Evolutionary conservation across 31 red algal genomes (phyloP), one percentile per base, ranked within the genome.

Genomic region (Porphyra umbilicalis): DNA sequence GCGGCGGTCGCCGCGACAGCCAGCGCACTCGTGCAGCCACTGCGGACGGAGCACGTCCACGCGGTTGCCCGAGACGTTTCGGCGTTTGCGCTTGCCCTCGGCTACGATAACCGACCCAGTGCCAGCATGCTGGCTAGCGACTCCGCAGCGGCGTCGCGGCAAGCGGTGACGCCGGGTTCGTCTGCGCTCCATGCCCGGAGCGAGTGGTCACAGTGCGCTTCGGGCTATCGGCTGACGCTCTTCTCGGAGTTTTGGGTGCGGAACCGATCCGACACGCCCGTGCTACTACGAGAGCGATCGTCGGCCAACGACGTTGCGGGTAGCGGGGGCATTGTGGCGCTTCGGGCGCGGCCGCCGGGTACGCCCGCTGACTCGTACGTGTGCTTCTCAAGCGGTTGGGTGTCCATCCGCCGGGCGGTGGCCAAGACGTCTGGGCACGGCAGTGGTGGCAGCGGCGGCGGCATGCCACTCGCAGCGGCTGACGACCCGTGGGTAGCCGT

Each of bases 221-320:
- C 77, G 13, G 77, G 77, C 35, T 36, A 36, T 29, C 77, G 77
- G 20, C 35, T 71, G 2, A 71, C 57, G 25, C 35, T 96, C 75
- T 92, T 42, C 37, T 84, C 93, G 18, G 86, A 87, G 34, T 85
- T 89, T 35, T 96, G 93, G 93, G 80, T 96, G 8, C 80, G 93
- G 38, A 96, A 96, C 84, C 30, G 93, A 37, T 92, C 89, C 33
- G 90, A 92, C 77, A 81, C 82, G 37, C 31, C 86, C 11, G 29
- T 96, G 10, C 83, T 85, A 35, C 35, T 91, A 11, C 91, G 89
- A 75, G 90, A 85, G 79, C 83, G 86, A 77, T 77, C 33, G 15
- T 89, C 86, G 16, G 89, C 77, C 80, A 90, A 87, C 42, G 87
- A 79, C 32, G 38, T 83, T 44, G 93, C 81, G 14, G 84, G 84